phyloP scores from a whole-genome alignment of 2,329 filamentous ascomycete species.

The Sporothrix variecibatus region DNA sequence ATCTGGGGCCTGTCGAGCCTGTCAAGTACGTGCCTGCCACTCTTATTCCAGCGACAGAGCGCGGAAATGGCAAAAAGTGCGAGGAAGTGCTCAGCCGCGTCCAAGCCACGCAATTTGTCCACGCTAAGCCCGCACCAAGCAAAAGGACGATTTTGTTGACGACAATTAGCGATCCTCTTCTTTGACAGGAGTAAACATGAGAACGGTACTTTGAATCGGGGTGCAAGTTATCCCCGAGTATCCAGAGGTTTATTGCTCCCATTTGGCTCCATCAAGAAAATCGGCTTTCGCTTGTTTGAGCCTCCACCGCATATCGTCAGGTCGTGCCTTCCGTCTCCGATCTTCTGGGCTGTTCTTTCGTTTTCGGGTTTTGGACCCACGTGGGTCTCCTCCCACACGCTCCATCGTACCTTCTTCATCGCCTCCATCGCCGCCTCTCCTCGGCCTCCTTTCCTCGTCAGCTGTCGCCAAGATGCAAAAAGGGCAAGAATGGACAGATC shows the following conservation, averaged over 20 bases:
- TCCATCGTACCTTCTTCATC: neutral
- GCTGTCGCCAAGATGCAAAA: neutral
- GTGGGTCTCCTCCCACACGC: neutral
- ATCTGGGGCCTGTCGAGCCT: neutral
- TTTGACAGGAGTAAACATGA: neutral
- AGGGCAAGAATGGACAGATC: too few relatives aligned
- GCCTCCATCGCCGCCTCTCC: neutral
- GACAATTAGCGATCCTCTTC: neutral
- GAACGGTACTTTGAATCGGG: neutral
- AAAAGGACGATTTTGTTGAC: neutral
- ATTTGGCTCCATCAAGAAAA: too few relatives aligned
- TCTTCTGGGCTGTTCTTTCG: neutral
- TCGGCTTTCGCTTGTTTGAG: neutral
- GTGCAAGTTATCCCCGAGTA: neutral
- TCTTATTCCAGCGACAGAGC: neutral
- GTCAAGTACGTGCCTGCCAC: neutral
- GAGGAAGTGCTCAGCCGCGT: slow-evolving; percentile 11
- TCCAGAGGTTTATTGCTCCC: neutral
- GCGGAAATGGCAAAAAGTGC: neutral
- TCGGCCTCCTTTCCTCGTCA: neutral
- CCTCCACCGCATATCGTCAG: neutral
- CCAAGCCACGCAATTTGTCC: slow-evolving; percentile 1
- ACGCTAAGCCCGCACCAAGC: neutral
- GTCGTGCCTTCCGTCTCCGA: neutral
- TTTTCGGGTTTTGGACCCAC: neutral